Conservation (phyloP, 179 eudicot species). For the Beta macrorhiza region DNA sequence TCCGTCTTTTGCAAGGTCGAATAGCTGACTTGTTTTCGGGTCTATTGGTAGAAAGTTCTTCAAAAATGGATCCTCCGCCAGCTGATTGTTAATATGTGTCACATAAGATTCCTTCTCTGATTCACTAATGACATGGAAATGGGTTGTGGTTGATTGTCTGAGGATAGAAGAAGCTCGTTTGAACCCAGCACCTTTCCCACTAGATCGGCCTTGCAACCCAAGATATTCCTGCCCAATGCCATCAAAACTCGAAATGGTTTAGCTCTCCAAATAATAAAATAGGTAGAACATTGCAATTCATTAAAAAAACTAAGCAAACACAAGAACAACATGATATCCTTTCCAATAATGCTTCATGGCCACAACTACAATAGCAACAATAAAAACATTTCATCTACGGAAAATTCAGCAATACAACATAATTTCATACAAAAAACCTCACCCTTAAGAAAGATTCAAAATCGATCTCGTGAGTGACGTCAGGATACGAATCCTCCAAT, state of each 20-base stretch:
- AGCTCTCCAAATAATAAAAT: not conserved
- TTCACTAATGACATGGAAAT: constrained; percentile 67
- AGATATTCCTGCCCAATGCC: constrained; percentile 48
- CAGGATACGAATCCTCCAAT: constrained; percentile 59
- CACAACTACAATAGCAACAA: not conserved
- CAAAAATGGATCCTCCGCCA: constrained; percentile 66
- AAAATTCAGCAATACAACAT: constrained; percentile 1
- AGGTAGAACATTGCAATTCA: not conserved
- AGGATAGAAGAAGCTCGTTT: constrained; percentile 65
- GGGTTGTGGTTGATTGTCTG: constrained; percentile 69
- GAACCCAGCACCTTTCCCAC: constrained; percentile 45
- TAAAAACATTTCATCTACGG: not conserved
- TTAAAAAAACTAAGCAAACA: not conserved
- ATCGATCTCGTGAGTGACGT: constrained; percentile 59
- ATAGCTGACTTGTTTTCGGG: constrained; percentile 57
- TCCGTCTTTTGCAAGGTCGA: constrained; percentile 76
- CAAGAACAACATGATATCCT: not conserved
- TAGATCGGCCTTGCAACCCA: constrained; percentile 56
- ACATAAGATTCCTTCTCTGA: constrained; percentile 76
- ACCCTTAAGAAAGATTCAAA: constrained; percentile 86
- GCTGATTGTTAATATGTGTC: constrained; percentile 64
- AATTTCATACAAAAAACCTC: constrained; percentile 28
- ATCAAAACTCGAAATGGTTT: constrained; percentile 12
- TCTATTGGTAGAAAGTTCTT: constrained; percentile 67
- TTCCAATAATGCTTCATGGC: not conserved